Evolutionary conservation across 306 rosid genomes (phyloP), one percentile per base, ranked within the genome.

Genomic region (Castanospermum australe): DNA sequence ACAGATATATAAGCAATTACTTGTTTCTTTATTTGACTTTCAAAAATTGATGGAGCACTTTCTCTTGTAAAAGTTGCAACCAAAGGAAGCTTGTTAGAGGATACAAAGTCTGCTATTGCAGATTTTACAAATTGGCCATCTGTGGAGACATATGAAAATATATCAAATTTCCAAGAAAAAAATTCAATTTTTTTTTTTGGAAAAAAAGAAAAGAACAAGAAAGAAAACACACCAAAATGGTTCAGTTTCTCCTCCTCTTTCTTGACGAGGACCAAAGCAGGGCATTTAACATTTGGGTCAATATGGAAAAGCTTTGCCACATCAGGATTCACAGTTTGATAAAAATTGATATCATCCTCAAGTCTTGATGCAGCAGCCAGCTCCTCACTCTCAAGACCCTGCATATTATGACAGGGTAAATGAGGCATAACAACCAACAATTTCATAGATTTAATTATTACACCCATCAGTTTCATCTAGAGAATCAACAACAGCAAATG

Each of bases 361-460:
- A 91, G 92, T 82, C 92, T 87, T 48, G 99, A 93, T 17, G 96
- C 99, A 76, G 97, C 91, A 67, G 92, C 92, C 55, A 96, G 91
- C 83, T 93, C 98, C 25, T 91, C 94, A 78, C 96, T 93, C 81
- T 96, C 99, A 25, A 89, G 81, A 73, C 99, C 99, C 99, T 96
- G 81, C 72, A 48, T 67, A 71, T 39, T 30, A 66, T 38, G 33
- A 55, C 41, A 78, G 55, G 15, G 48, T 54, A 0, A 54, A 24
- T 8, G 14, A 63, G 36, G 47, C 67, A 71, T 56, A 38, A 76
- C 60, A 51, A 65, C 54, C 67, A 72, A 59, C 59, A 51, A 33
- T 4, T 72, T 50, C 51, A 59, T 22, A 69, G 39, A 77, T 61
- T 71, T 14, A 81, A 81, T 32, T 65, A 55, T 51, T 52, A 67